These are phyloP conservation scores for Cornus controversa DNA, from an alignment of 148 eudicot species.

Conservation along the genomic window DNA sequence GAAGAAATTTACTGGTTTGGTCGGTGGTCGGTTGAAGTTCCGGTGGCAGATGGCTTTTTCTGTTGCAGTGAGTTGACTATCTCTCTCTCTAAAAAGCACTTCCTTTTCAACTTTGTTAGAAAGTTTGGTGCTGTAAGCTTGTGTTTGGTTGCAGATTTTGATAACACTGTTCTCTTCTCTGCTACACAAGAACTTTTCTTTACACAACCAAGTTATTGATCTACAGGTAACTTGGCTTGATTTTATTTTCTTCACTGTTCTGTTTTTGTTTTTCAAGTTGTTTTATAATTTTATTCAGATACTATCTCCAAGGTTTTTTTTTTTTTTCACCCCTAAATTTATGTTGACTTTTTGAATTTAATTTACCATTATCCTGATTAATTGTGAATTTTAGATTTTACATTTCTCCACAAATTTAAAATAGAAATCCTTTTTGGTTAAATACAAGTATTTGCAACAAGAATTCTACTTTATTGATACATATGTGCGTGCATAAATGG, in stretches of 20 bases:
- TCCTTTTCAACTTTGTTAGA: not conserved
- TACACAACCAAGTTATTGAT: conserved; percentile 38
- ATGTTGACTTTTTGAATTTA: no score
- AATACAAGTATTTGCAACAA: no score
- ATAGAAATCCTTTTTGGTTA: no score
- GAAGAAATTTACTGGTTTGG: not conserved
- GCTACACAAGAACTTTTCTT: conserved; percentile 38
- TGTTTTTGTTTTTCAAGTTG: no score
- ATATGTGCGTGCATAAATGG: not conserved
- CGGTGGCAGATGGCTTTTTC: conserved; percentile 30
- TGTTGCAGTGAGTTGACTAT: conserved; percentile 15
- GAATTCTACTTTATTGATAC: no score
- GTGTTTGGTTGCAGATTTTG: conserved; percentile 40
- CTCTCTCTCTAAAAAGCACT: not conserved
- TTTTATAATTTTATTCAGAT: no score
- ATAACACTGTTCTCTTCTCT: conserved; percentile 32
- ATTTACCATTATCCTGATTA: not conserved
- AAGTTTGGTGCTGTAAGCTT: not conserved
- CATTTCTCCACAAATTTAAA: not conserved
- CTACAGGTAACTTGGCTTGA: conserved; percentile 37
- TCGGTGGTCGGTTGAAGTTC: conserved; percentile 11
- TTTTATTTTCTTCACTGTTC: no score
- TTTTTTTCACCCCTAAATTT: no score
- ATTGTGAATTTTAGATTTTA: not conserved
- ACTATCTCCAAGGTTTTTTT: no score